Evolutionary conservation across 345 rosid genomes (phyloP).

Genomic region (Hibiscus syriacus): DNA sequence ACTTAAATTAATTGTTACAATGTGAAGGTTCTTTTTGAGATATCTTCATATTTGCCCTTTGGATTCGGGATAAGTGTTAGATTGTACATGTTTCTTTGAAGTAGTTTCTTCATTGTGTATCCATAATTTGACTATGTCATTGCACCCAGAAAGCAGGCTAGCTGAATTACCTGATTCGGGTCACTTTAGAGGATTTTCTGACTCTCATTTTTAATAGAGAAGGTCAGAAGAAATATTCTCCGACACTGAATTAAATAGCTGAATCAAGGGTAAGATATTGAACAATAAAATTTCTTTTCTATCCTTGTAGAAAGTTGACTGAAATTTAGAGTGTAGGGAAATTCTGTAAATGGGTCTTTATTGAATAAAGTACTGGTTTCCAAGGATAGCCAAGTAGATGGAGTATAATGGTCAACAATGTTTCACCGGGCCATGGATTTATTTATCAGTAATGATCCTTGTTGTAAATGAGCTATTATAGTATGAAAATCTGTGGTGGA

Average conservation of each 20-base stretch:
- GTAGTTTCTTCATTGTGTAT: not conserved
- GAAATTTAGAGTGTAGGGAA: not conserved
- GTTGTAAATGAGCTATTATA: not conserved
- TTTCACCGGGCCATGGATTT: not conserved
- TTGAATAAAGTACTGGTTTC: not conserved
- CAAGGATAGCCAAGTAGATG: not conserved
- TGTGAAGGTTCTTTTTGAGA: conserved; percentile 6
- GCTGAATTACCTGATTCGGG: not conserved
- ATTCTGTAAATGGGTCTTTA: not conserved
- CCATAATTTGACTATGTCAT: not conserved
- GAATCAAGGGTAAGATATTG: not conserved
- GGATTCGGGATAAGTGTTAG: not conserved
- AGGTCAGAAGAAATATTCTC: not conserved
- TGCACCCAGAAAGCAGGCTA: not conserved
- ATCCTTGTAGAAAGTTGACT: not conserved
- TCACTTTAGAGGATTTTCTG: not conserved
- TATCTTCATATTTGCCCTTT: not conserved
- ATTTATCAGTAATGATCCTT: not conserved
- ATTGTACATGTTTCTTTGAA: not conserved
- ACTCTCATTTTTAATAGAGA: not conserved
- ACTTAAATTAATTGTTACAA: not conserved
- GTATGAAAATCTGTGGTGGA: not conserved
- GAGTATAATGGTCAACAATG: not conserved
- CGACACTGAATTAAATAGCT: not conserved
- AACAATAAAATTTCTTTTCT: not conserved